Conservation (phyloP, 768 basidiomycete species). For the Hirschioporus abietinus region DNA sequence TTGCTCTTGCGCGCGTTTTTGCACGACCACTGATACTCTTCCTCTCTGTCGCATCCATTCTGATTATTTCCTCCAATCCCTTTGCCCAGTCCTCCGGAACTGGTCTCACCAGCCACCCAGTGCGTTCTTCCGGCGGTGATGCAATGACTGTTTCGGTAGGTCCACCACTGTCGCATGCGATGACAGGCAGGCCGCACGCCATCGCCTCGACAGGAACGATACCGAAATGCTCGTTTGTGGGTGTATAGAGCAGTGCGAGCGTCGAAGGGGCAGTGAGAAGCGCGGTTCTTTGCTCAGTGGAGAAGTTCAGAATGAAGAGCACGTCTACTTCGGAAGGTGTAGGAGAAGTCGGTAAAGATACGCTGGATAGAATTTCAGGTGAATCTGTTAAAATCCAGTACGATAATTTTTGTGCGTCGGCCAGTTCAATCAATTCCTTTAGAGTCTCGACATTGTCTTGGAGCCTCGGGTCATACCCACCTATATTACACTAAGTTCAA, state of each 20-base stretch:
- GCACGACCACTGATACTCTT: slow-evolving; percentile 48
- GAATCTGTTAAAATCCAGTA: slow-evolving; percentile 52
- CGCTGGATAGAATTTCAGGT: slow-evolving; percentile 25
- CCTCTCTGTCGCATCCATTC: slow-evolving; percentile 37
- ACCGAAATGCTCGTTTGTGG: slow-evolving; percentile 93
- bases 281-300: slow-evolving; percentile 74
- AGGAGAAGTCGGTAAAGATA: slow-evolving; percentile 31
- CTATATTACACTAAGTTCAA: slow-evolving; percentile 30
- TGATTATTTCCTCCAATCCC: slow-evolving; percentile 56
- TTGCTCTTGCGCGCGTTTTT: slow-evolving; percentile 49
- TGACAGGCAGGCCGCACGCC: slow-evolving; percentile 83
- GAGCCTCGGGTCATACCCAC: slow-evolving; percentile 86
- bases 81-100: slow-evolving; percentile 64
- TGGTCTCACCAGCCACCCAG: slow-evolving; percentile 74
- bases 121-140: slow-evolving; percentile 37
- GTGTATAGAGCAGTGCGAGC: slow-evolving; percentile 83
- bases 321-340: slow-evolving; percentile 49
- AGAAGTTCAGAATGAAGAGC: slow-evolving; percentile 90
- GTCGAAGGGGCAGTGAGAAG: slow-evolving; percentile 67
- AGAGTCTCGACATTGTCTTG: slow-evolving; percentile 79
- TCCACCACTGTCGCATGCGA: slow-evolving; percentile 84
- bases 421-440: slow-evolving; percentile 51
- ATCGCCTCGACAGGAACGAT: slow-evolving; percentile 96
- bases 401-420: slow-evolving; percentile 48
- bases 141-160: slow-evolving; percentile 84